Base-by-base conservation (phyloP, 2,329 filamentous ascomycete species). In the Ophiocordyceps camponoti-leonardi region DNA sequence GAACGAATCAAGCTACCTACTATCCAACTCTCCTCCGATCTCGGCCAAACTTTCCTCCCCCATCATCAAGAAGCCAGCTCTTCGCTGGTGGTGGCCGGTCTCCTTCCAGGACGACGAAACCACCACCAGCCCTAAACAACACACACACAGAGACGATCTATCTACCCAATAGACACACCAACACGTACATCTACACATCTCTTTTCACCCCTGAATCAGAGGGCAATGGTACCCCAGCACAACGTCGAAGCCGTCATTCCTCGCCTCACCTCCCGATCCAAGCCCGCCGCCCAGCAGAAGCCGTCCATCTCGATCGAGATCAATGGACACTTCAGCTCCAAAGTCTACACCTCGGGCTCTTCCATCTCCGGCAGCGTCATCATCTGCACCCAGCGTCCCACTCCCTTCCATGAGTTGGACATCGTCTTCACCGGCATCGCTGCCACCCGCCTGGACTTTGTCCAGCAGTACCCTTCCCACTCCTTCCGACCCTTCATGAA, bases 281-380 rank as follows among this genome's bases (percentile, higher is more conserved):
- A 49, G 43, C 39, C 50, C 16, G 26, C 47, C 31, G 41, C 42
- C 37, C 43, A 45, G 43, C 48, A 48, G 45, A 64, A 60, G 52
- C 54, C 66, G 35, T 61, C 56, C 53, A 66, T 77, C 53, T 61
- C 63, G 41, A 61, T 78, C 56, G 60, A 64, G 44, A 63, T 78
- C 44, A 62, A 72, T 52, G 64, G 69, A 56, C 70, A 77, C 62
- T 75, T 66, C 58, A 64, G 52, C 49, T 67, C 69, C 54, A 74
- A 72, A 56, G 65, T 75, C 42, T 78, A 77, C 58, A 74, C 70
- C 5, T 71, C 73, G 0, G 66, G 66, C n/a, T 72, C 71, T 14
- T 58, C 64, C 49, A 61, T 78, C 43, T 60, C 64, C 11, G 74
- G 74, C 45, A 60, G 66, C 40, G 70, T 69, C 49, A 56, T 62